Base-by-base conservation (phyloP, 2,329 filamentous ascomycete genomes). In the Colletotrichum orbiculare region DNA sequence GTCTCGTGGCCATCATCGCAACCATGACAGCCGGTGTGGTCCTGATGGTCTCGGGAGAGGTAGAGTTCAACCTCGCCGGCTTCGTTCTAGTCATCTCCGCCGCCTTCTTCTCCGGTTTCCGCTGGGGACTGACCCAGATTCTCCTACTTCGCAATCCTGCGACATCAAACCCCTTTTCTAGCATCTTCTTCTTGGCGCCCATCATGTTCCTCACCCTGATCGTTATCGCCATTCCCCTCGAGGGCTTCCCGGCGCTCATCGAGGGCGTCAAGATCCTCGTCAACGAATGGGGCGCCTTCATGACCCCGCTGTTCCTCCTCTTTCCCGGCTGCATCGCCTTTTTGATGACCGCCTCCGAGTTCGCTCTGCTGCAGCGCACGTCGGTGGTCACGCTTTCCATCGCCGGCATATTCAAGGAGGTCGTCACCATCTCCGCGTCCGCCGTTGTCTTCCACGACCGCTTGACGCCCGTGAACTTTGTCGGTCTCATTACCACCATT, bases 51-150 rank as follows among this genome's bases (percentile, higher is more conserved):
- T 93, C 94, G 6, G 96, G 95, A 66, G 96, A 99, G 79, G 90
- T 96, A 42, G 89, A 93, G 54, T 99, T 99, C 79, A 89, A 94
- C 71, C 83, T 91, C 0, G 84, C 93, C 37, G 96, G 96, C 46
- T 99, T 99, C 77, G 79, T 93, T 50, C 90, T 99, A 69, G 92
- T 98, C 79, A 98, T 99, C 77, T 89, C 91, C 0, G 94, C 96
- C 11, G 93, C 94, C 56, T 96, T 97, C 79, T 97, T 97, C 75
- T 97, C 94, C 2, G 96, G 96, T 59, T 97, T 99, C 81, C 91
- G 96, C 71, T 99, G 96, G 96, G 93, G 89, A n/a, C 82, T 99
- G n/a, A 98, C 96, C 0, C 96, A 99, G 75, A 97, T 99, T 66
- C 87, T 99, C 4, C 87, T 99, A 7, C 87, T 98, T 35, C 91